Evolutionary conservation across 1,284 basidiomycete genomes (phyloP).

Genomic region (Leucoagaricus sp.): DNA sequence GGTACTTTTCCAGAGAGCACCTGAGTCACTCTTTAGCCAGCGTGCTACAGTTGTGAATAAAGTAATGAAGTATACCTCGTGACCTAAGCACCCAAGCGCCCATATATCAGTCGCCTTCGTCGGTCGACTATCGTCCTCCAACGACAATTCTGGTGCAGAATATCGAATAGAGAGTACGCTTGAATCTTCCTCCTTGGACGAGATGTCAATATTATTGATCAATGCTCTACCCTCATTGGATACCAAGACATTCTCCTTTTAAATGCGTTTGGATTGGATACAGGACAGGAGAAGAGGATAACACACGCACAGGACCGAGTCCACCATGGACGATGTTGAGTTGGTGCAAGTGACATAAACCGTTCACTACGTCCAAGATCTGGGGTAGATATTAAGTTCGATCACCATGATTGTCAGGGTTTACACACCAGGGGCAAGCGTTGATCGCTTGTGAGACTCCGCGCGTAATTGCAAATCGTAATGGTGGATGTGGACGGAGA

Average conservation of each 20-base stretch:
- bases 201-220: background rate
- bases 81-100: background rate
- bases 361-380: background rate
- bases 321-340: background rate
- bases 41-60: no score
- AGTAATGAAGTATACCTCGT: background rate
- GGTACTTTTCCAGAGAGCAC: background rate
- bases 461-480: background rate
- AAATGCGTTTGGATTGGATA: background rate
- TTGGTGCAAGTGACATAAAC: background rate
- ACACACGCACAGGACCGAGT: background rate
- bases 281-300: background rate
- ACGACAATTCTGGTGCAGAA: background rate
- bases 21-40: background rate
- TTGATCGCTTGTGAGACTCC: background rate
- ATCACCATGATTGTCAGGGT: background rate
- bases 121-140: background rate
- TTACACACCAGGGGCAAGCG: background rate
- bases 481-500: background rate
- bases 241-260: background rate
- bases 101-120: background rate
- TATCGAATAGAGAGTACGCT: background rate
- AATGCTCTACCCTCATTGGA: background rate
- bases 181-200: no score
- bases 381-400: background rate